These are phyloP conservation scores for Stygiomarasmius scandens DNA, from an alignment of 1,284 basidiomycete species.

Conservation along the genomic window DNA sequence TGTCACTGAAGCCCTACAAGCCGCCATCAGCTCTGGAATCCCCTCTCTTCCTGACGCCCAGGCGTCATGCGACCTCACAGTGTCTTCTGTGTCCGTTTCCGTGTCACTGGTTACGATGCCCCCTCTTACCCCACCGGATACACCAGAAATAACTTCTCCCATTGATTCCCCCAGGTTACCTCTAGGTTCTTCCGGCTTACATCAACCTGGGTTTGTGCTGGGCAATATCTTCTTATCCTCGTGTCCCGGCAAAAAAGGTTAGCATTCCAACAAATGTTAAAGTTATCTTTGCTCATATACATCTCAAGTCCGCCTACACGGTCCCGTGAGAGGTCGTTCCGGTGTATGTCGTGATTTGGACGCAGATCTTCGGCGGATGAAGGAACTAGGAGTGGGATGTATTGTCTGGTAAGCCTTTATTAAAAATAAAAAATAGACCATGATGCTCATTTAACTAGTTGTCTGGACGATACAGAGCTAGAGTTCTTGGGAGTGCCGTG, in stretches of 20 bases:
- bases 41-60: slow-evolving; percentile 19
- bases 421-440: not conserved
- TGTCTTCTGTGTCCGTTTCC: slow-evolving; percentile 29
- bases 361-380: slow-evolving; percentile 80
- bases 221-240: slow-evolving; percentile 93
- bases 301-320: slow-evolving; percentile 73
- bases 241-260: slow-evolving; percentile 95
- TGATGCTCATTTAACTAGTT: slow-evolving; percentile 46
- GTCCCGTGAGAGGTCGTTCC: slow-evolving; percentile 79
- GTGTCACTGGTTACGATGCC: slow-evolving; percentile 26
- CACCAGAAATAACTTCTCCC: not conserved
- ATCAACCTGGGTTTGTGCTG: slow-evolving; percentile 38
- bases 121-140: slow-evolving; percentile 7
- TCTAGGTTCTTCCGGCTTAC: slow-evolving; percentile 12
- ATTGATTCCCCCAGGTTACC: not conserved
- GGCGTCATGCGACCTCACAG: slow-evolving; percentile 18
- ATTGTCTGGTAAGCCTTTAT: slow-evolving; percentile 71
- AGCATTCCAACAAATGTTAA: slow-evolving; percentile 6
- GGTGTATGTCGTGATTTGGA: slow-evolving; percentile 85
- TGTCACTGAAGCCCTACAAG: slow-evolving; percentile 45
- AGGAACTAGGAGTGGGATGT: slow-evolving; percentile 75
- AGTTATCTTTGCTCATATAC: slow-evolving; percentile 1
- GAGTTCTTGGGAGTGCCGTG: slow-evolving; percentile 84
- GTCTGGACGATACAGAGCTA: slow-evolving; percentile 87
- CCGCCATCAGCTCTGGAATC: slow-evolving; percentile 43